phyloP scores from a whole-genome alignment of 306 rosid genomes.

The Gastrolobium villosum region DNA sequence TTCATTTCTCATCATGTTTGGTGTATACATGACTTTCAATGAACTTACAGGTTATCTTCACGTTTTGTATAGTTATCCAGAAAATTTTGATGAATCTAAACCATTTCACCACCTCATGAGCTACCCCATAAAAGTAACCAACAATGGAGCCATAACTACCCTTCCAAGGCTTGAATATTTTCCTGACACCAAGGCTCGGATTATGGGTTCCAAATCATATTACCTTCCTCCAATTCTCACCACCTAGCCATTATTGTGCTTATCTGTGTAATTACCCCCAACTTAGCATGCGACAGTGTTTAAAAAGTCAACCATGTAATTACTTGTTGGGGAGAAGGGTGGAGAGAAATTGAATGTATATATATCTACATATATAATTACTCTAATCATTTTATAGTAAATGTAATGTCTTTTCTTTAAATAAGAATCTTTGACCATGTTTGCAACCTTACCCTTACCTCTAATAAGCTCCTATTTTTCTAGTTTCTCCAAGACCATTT shows the following conservation, averaged over 20 bases:
- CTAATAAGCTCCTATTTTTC: not conserved
- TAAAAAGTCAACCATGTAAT: constrained; percentile 8
- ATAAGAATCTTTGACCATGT: not conserved
- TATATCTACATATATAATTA: not conserved
- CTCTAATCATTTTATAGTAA: constrained; percentile 12
- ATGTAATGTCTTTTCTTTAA: not conserved
- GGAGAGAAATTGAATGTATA: constrained; percentile 5
- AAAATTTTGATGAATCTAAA: constrained; percentile 28
- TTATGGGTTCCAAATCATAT: constrained; percentile 49
- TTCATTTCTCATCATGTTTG: too few relatives aligned
- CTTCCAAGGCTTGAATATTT: constrained; percentile 44
- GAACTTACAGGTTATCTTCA: too few relatives aligned
- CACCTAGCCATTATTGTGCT: constrained; percentile 37
- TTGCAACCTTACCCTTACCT: too few relatives aligned
- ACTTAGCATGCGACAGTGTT: not conserved
- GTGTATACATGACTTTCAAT: too few relatives aligned
- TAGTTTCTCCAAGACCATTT: not conserved
- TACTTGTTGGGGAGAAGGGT: not conserved
- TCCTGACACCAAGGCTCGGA: constrained; percentile 60
- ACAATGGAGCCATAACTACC: constrained; percentile 43
- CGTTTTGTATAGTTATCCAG: too few relatives aligned
- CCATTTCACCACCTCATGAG: constrained; percentile 53
- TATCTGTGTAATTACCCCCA: not conserved
- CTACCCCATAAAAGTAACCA: constrained; percentile 46
- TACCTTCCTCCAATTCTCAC: constrained; percentile 59